Conservation (phyloP, 2,329 filamentous ascomycete species). For the Fusarium ramigenum region DNA sequence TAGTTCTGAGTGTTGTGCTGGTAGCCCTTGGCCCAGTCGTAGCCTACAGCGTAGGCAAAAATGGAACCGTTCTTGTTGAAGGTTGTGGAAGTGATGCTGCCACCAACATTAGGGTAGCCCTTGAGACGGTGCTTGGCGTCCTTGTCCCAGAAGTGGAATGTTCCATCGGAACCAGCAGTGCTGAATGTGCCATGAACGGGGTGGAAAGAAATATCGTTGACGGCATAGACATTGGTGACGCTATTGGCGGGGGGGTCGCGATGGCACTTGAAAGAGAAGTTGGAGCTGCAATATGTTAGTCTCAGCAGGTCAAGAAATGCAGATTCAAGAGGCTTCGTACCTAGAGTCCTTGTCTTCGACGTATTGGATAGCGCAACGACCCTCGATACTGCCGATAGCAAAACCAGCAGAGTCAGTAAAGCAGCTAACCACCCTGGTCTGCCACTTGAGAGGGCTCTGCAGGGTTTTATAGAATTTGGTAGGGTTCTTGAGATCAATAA, state of each 20-base stretch:
- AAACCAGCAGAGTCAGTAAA: constrained; percentile 93
- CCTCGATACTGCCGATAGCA: constrained; percentile 95
- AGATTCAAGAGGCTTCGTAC: constrained; percentile 61
- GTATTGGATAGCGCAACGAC: constrained; percentile 97
- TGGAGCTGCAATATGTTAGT: constrained; percentile 65
- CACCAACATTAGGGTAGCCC: constrained; percentile 85
- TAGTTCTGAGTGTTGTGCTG: constrained; percentile 79
- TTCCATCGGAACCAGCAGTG: constrained; percentile 93
- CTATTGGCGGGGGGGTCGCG: constrained; percentile 81
- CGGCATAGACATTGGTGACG: constrained; percentile 88
- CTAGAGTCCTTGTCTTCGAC: constrained; percentile 92
- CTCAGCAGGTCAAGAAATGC: not conserved
- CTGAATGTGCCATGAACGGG: constrained; percentile 97
- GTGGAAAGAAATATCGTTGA: constrained; percentile 98
- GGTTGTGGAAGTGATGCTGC: constrained; percentile 88
- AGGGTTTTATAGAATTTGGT: constrained; percentile 95
- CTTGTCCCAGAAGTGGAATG: constrained; percentile 97
- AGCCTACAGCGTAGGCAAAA: constrained; percentile 90
- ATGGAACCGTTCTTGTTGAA: constrained; percentile 89
- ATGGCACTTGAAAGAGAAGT: constrained; percentile 99
- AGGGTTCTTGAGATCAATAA: constrained; percentile 89
- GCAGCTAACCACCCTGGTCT: constrained; percentile 94
- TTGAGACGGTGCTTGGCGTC: constrained; percentile 89
- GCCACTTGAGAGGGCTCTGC: constrained; percentile 97
- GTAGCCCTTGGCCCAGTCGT: constrained; percentile 99